Base-by-base conservation (phyloP, 2,329 filamentous ascomycete species). In the Eutypa lata region DNA sequence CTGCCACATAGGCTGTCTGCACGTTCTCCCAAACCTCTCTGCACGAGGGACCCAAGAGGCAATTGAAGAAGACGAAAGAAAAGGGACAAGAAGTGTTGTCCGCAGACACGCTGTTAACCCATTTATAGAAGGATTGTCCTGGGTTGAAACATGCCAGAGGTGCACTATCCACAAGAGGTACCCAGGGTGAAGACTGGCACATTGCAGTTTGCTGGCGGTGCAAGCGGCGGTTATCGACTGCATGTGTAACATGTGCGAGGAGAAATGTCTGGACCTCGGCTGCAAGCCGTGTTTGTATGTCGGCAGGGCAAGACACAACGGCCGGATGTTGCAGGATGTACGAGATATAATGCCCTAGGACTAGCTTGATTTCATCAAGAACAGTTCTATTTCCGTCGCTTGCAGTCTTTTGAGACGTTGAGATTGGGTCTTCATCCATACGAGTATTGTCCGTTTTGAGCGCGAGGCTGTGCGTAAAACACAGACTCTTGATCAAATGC, bases 51-150 rank as follows among this genome's bases (percentile, higher is more conserved):
- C 14, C 8, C 31, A 35, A 7, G 3, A 43, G 40, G 3, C 18
- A 43, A 18, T 40, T 53, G 50, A 50, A 56, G 26, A 58, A 54
- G 6, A 54, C 45, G 40, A 54, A 58, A 2, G 54, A 42, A 16
- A 50, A 56, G 2, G 51, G 56, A 14, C 54, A 56, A 0, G 54
- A 58, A 5, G 56, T 54, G 19, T 58, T 48, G 5, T 56, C 56
- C 1, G 53, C 40, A 1, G 56, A 56, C 1, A 47, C 54, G 31
- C 48, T 52, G 10, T 49, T 48, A 8, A 57, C 56, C 53, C 49
- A 57, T 7, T 38, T 42, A 38, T 53, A 53, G 38, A 53, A 57
- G 3, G 42, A 50, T 16, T 19, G 47, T 4, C 28, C 24, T 21
- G 35, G 13, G 31, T 35, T 35, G n/a, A n/a, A n/a, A n/a, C n/a